Evolutionary conservation across 1,284 basidiomycete species (phyloP).

Genomic region (Melampsora americana): DNA sequence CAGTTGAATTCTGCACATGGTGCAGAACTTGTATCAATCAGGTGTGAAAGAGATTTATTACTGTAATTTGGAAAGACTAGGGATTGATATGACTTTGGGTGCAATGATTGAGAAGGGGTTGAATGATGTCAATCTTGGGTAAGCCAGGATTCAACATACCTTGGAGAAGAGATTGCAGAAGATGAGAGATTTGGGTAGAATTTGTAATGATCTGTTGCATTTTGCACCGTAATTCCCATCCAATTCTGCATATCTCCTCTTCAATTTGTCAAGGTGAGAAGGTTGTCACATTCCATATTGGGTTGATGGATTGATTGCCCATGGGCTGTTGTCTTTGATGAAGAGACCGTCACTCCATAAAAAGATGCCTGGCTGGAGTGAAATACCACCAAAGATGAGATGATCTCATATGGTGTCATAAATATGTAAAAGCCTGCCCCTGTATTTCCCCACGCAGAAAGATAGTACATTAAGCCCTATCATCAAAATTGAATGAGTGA

Average conservation of each 20-base stretch:
- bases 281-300: neutral
- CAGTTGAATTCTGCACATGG: neutral
- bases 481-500: neutral
- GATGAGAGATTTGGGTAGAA: neutral
- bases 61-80: neutral
- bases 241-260: slow-evolving; percentile 3
- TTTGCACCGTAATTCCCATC: slow-evolving; percentile 4
- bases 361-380: neutral
- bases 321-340: slow-evolving; percentile 5
- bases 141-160: neutral
- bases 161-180: neutral
- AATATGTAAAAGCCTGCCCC: too few species aligned
- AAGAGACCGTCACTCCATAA: slow-evolving; percentile 13
- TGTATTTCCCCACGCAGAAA: too few species aligned
- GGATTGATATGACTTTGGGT: neutral
- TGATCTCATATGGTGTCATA: too few species aligned
- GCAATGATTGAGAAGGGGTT: neutral
- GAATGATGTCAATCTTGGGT: neutral
- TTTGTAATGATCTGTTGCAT: neutral
- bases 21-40: neutral
- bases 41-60: neutral
- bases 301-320: neutral
- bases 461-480: too few species aligned
- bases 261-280: neutral
- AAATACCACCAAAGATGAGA: too few species aligned